Evolutionary conservation across 805 yeast species (phyloP).

Genomic region (Myxozyma neotropica): DNA sequence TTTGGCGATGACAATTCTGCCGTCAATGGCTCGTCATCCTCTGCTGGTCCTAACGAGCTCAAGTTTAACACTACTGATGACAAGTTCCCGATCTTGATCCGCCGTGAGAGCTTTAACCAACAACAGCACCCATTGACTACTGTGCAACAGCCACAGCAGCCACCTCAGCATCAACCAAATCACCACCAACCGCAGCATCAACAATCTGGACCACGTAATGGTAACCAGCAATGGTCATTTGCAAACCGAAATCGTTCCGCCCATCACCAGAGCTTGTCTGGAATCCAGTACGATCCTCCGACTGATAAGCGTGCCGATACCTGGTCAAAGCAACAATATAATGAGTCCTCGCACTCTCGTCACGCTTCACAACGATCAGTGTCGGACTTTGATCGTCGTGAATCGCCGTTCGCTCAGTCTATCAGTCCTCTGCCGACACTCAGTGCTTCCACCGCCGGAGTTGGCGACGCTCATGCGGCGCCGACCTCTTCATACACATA

Average conservation of each 20-base stretch:
- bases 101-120: conserved; percentile 37
- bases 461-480: background rate
- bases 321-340: conserved; percentile 1
- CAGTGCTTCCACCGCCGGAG: background rate
- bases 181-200: conserved; percentile 5
- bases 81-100: conserved; percentile 42
- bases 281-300: conserved; percentile 17
- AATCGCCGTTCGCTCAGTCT: conserved; percentile 14
- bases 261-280: conserved; percentile 28
- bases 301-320: conserved; percentile 25
- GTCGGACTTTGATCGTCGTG: conserved; percentile 26
- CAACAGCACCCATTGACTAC: conserved; percentile 9
- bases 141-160: conserved; percentile 14
- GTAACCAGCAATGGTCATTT: conserved; percentile 21
- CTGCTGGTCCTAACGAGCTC: conserved; percentile 13
- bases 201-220: background rate
- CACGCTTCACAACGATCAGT: conserved; percentile 32
- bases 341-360: conserved; percentile 23
- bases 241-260: conserved; percentile 17
- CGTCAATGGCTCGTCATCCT: conserved; percentile 13
- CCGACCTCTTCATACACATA: conserved; percentile 13
- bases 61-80: conserved; percentile 42
- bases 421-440: conserved; percentile 15
- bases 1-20: conserved; percentile 25
- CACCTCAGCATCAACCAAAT: background rate